These are phyloP conservation scores for Blastobotrys proliferans DNA, from an alignment of 1,139 yeast species.

Conservation along the genomic window DNA sequence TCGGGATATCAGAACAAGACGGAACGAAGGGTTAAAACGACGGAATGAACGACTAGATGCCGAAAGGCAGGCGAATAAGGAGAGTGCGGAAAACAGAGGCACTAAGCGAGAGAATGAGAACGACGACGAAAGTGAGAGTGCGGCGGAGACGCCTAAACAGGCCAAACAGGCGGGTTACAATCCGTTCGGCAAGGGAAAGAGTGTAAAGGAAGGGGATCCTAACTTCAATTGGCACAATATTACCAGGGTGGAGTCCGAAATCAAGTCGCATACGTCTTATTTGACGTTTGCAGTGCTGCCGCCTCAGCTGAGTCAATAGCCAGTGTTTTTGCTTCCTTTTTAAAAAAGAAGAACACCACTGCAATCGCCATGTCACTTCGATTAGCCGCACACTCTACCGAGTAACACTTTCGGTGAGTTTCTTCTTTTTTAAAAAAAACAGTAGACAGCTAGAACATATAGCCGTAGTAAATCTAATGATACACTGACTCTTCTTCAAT, in stretches of 20 bases:
- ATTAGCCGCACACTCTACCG: too few species aligned
- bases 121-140: constrained; percentile 17
- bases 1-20: constrained; percentile 72
- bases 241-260: constrained; percentile 74
- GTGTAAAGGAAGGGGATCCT: constrained; percentile 83
- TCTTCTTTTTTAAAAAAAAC: too few species aligned
- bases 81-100: not conserved
- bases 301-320: constrained; percentile 21
- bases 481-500: too few species aligned
- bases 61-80: constrained; percentile 14
- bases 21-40: constrained; percentile 68
- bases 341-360: too few species aligned
- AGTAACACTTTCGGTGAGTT: too few species aligned
- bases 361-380: not conserved
- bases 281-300: constrained; percentile 72
- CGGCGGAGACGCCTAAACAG: constrained; percentile 15
- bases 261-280: constrained; percentile 92
- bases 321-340: too few species aligned
- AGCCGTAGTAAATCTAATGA: too few species aligned
- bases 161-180: constrained; percentile 57
- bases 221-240: constrained; percentile 77
- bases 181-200: constrained; percentile 84
- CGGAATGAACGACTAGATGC: constrained; percentile 39
- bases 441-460: too few species aligned
- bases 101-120: constrained; percentile 17